phyloP scores from a whole-genome alignment of 306 rosid genomes.

The Cotoneaster glaucophyllus region DNA sequence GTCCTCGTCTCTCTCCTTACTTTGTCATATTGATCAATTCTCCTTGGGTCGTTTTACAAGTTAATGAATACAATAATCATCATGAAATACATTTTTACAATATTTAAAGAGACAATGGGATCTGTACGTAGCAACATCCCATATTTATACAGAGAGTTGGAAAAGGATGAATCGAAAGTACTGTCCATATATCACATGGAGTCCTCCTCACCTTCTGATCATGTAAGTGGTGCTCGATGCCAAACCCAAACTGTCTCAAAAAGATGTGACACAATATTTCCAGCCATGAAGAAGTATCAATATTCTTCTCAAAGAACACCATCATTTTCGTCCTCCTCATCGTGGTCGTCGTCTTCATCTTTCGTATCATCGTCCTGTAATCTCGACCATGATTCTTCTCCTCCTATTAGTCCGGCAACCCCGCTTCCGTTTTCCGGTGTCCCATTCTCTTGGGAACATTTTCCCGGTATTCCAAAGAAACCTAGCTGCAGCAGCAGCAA shows the following conservation, averaged over 20 bases:
- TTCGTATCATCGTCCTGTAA: conserved; percentile 28
- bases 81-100: background rate
- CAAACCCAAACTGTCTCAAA: conserved; percentile 18
- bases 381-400: conserved; percentile 30
- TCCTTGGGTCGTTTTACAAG: conserved; percentile 19
- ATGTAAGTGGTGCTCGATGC: background rate
- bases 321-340: conserved; percentile 47
- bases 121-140: background rate
- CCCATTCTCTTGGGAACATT: conserved; percentile 96
- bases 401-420: conserved; percentile 35
- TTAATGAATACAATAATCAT: background rate
- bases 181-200: conserved; percentile 26
- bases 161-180: background rate
- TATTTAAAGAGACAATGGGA: background rate
- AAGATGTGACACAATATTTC: conserved; percentile 23
- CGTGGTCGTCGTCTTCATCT: conserved; percentile 42
- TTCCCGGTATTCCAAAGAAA: conserved; percentile 90
- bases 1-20: background rate
- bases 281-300: conserved; percentile 21
- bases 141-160: conserved; percentile 10
- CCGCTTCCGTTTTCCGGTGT: conserved; percentile 64
- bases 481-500: conserved; percentile 29
- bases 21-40: conserved; percentile 15
- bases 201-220: conserved; percentile 30
- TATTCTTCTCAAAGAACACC: conserved; percentile 33